A percentile compares a stretch with the other conserved stretches of the same genome.
Evolutionary conservation across 1,284 basidiomycete species (phyloP).

Genomic region (Cryptococcus amylolentus): DNA sequence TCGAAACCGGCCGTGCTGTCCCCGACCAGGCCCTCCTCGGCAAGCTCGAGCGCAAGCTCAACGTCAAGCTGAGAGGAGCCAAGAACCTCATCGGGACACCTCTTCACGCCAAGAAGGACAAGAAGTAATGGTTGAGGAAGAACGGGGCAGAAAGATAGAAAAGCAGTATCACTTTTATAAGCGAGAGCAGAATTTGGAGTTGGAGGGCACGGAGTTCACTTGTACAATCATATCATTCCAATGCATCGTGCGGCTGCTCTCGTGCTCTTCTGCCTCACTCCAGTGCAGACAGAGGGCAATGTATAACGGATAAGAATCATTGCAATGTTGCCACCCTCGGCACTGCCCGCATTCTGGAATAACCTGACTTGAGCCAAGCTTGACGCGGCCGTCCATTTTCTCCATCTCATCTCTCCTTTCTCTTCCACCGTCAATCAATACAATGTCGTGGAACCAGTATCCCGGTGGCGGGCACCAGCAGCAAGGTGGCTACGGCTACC

Average conservation of each 20-base stretch:
- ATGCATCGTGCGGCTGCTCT: neutral
- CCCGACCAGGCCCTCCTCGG: constrained; percentile 85
- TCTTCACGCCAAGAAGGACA: constrained; percentile 46
- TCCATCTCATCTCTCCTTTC: neutral
- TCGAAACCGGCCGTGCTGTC: constrained; percentile 82
- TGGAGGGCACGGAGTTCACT: neutral
- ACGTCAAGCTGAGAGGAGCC: constrained; percentile 85
- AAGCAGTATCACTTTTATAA: neutral
- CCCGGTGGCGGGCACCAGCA: constrained; percentile 26
- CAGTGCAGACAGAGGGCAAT: neutral
- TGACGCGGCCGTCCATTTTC: neutral
- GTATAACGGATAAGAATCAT: neutral
- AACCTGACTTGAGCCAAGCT: neutral
- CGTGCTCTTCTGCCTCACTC: neutral
- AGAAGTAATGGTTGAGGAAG: neutral
- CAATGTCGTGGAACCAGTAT: constrained; percentile 37
- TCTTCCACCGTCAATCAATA: neutral
- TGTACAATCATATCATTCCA: neutral
- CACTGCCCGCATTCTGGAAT: neutral
- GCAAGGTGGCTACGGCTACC: constrained; percentile 9
- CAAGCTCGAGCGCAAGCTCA: constrained; percentile 86
- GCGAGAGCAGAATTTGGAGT: neutral
- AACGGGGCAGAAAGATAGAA: neutral
- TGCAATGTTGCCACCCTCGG: neutral
- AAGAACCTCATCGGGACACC: constrained; percentile 47